Evolutionary conservation across 768 basidiomycete genomes (phyloP).

Genomic region (Boletus vinaceobasis): DNA sequence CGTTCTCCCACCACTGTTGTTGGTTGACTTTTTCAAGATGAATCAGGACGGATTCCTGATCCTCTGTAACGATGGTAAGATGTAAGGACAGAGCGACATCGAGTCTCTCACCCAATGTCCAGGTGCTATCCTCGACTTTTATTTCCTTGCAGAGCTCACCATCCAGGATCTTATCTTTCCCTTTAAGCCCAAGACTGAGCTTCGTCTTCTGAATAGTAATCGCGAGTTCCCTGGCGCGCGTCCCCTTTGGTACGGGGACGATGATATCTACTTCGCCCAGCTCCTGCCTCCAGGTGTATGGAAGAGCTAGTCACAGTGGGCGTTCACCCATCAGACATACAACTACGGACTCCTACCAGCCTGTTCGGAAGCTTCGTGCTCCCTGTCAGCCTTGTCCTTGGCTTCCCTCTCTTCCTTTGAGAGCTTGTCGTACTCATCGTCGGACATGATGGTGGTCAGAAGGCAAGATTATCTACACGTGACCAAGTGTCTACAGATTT

Average conservation of each 20-base stretch:
- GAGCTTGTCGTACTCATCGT: slow-evolving; percentile 71
- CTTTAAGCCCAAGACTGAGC: slow-evolving; percentile 81
- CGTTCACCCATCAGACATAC: slow-evolving; percentile 18
- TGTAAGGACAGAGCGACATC: not conserved
- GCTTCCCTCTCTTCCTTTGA: slow-evolving; percentile 71
- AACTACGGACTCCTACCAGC: slow-evolving; percentile 54
- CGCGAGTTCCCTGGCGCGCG: slow-evolving; percentile 70
- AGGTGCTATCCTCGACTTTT: slow-evolving; percentile 95
- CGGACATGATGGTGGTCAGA: slow-evolving; percentile 31
- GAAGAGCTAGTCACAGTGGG: slow-evolving; percentile 56
- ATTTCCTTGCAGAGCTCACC: slow-evolving; percentile 92
- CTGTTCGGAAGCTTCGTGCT: slow-evolving; percentile 76
- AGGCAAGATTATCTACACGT: slow-evolving; percentile 28
- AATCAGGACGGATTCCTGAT: slow-evolving; percentile 65
- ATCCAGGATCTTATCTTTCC: slow-evolving; percentile 78
- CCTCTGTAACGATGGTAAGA: slow-evolving; percentile 51
- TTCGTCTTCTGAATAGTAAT: slow-evolving; percentile 79
- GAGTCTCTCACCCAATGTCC: slow-evolving; percentile 75
- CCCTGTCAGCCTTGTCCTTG: slow-evolving; percentile 65
- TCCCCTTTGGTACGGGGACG: slow-evolving; percentile 84
- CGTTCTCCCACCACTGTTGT: slow-evolving; percentile 97
- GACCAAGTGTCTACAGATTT: slow-evolving; percentile 7
- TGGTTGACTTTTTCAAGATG: slow-evolving; percentile 87
- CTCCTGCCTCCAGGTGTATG: slow-evolving; percentile 90
- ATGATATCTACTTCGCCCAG: slow-evolving; percentile 81